Evolutionary conservation across 805 yeast genomes (phyloP), one percentile per base, ranked within the genome.

Genomic region (Suhomyces tanzawaensis): DNA sequence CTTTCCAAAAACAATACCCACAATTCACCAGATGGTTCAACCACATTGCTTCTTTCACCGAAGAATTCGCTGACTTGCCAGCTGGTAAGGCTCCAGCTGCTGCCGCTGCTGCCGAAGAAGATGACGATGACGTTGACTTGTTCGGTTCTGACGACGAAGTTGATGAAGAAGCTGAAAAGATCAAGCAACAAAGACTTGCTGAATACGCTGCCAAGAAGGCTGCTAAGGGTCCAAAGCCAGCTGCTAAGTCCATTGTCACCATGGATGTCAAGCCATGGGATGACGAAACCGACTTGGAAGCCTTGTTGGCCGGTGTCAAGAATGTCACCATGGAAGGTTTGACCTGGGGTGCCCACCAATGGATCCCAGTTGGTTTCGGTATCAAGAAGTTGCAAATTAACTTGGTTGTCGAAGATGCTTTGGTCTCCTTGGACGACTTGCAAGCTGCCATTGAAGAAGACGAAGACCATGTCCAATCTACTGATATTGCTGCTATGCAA

Each of bases 221-320:
- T 55, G 82, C 91, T 56, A 85, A 85, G 77, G 95, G 95, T 67
- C 88, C 98, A 61, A 89, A 89, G 81, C 89, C 98, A 62, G 96
- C 96, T 72, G 97, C 99, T 65, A 93, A 93, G 80, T 87, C 97
- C 47, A 75, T 89, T 55, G 96, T 93, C 63, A 91, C 99, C 62
- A 65, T 93, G 60, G 99, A 93, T 60, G 95, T 93, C 59, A 93
- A 93, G 83, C 98, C 97, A 76, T 93, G 99, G 99, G 99, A 93
- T 73, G 99, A 93, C 64, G 98, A 93, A 80, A 93, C 99, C 57
- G 83, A 91, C 66, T 78, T 93, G 66, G 95, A 93, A 48, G 83
- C 82, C 71, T 66, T 93, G 74, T 71, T 87, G 56, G 90, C 84
- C 48, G 79, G 81, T 72, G 96, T 89, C 63, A 90, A 88, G 81